These are phyloP conservation scores for Saccharomycodes ludwigii DNA, from an alignment of 805 yeast species.

Conservation along the genomic window DNA sequence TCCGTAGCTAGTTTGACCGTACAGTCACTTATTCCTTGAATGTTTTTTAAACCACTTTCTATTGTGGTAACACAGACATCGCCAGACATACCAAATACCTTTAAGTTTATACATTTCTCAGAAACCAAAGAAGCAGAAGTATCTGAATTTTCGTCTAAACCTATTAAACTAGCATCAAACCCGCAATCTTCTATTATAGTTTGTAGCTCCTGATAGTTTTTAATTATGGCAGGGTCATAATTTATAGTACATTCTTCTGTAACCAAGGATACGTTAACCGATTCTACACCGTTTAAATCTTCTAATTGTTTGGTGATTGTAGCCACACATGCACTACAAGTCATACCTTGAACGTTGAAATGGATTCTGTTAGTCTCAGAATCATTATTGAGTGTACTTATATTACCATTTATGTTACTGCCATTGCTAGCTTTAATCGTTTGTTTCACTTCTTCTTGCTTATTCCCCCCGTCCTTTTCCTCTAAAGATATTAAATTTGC, in stretches of 20 bases:
- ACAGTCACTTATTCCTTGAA: slow-evolving; percentile 38
- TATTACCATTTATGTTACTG: too few relatives aligned
- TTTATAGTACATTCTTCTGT: slow-evolving; percentile 48
- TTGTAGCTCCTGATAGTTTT: slow-evolving; percentile 1
- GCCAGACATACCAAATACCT: slow-evolving; percentile 50
- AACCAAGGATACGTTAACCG: slow-evolving; percentile 20
- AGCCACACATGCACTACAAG: slow-evolving; percentile 77
- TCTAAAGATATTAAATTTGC: slow-evolving; percentile 19
- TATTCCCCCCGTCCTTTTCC: slow-evolving; percentile 19
- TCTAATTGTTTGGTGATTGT: slow-evolving; percentile 48
- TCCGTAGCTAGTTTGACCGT: slow-evolving; percentile 41
- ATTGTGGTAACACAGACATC: slow-evolving; percentile 40
- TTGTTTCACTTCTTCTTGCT: too few relatives aligned
- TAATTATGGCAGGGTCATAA: slow-evolving; percentile 28
- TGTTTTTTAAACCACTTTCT: slow-evolving; percentile 30
- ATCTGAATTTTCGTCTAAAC: not conserved
- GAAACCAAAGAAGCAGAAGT: too few relatives aligned
- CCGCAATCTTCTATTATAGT: slow-evolving; percentile 62
- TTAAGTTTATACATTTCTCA: too few relatives aligned
- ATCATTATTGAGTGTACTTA: too few relatives aligned
- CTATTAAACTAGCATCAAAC: slow-evolving; percentile 38
- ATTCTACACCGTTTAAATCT: slow-evolving; percentile 36
- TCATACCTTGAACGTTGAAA: slow-evolving; percentile 72
- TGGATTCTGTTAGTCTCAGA: too few relatives aligned
- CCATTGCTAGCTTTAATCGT: too few relatives aligned